A percentile compares a stretch with the other conserved stretches of the same genome.
phyloP scores from a whole-genome alignment of 805 yeast genomes.

The Torulaspora maleeae region DNA sequence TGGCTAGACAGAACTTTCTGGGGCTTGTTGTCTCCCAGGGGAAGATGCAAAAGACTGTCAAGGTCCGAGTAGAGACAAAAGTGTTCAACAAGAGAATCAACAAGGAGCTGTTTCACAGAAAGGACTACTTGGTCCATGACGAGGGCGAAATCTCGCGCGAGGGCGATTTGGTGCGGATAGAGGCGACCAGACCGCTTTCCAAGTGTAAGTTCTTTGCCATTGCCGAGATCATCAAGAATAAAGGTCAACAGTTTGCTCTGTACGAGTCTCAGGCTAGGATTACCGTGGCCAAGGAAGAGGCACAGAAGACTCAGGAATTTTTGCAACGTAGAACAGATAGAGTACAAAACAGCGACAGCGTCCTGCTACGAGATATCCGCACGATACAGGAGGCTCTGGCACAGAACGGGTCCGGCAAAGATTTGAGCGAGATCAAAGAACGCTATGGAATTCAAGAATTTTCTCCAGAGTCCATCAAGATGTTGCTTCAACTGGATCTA shows the following conservation, averaged over 20 bases:
- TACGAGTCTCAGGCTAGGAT: conserved; percentile 70
- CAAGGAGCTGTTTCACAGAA: conserved; percentile 71
- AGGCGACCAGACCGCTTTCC: conserved; percentile 79
- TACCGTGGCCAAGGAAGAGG: conserved; percentile 64
- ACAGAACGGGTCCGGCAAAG: conserved; percentile 36
- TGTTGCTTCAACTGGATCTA: conserved; percentile 40
- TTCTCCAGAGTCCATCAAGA: conserved; percentile 40
- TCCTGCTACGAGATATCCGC: conserved; percentile 31
- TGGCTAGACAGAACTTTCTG: conserved; percentile 87
- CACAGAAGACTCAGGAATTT: conserved; percentile 50
- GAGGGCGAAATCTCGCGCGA: conserved; percentile 87
- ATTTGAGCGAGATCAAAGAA: conserved; percentile 38
- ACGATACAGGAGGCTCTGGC: conserved; percentile 30
- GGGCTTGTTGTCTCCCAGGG: conserved; percentile 96
- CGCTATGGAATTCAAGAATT: conserved; percentile 46
- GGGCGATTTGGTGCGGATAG: conserved; percentile 93
- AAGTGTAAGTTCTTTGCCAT: conserved; percentile 81
- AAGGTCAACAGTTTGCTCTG: conserved; percentile 86
- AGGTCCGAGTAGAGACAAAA: conserved; percentile 79
- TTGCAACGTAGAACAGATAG: conserved; percentile 44
- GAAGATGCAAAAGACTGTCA: conserved; percentile 91
- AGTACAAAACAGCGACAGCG: conserved; percentile 25
- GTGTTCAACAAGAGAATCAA: conserved; percentile 67
- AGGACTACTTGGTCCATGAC: conserved; percentile 88
- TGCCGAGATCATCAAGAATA: conserved; percentile 82